phyloP scores from a whole-genome alignment of 169 alveolate species.

The Plasmodium berghei region DNA sequence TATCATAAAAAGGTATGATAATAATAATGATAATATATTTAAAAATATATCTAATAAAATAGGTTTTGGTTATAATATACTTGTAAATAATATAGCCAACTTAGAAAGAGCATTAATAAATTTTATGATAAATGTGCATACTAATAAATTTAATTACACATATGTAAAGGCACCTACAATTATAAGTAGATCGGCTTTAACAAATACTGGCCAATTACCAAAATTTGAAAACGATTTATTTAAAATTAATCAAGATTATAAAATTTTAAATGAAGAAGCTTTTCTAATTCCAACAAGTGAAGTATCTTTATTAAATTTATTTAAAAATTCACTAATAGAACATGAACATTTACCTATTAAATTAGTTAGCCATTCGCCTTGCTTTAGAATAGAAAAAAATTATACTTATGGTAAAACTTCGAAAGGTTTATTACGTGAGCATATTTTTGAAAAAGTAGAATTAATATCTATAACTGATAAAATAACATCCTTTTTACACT shows the following conservation, averaged over 20 bases:
- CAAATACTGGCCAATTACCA: conserved; percentile 84
- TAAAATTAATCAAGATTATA: conserved; percentile 79
- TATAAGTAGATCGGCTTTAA: conserved; percentile 77
- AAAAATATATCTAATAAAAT: conserved; percentile 72
- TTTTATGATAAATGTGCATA: conserved; percentile 82
- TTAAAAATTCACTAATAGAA: conserved; percentile 67
- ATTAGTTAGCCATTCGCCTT: conserved; percentile 81
- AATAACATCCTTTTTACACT: conserved; percentile 52
- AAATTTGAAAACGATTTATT: conserved; percentile 83
- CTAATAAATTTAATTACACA: conserved; percentile 78
- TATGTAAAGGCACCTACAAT: conserved; percentile 82
- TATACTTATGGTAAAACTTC: conserved; percentile 82
- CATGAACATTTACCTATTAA: conserved; percentile 77
- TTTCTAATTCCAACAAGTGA: conserved; percentile 87
- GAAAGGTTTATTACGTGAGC: conserved; percentile 84
- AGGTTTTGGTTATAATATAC: conserved; percentile 70
- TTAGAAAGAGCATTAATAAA: conserved; percentile 82
- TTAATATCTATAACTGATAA: conserved; percentile 78
- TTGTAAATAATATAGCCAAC: conserved; percentile 74
- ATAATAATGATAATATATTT: conserved; percentile 46
- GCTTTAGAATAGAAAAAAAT: conserved; percentile 84
- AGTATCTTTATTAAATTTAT: conserved; percentile 81
- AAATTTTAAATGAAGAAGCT: conserved; percentile 80
- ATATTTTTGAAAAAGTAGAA: conserved; percentile 86
- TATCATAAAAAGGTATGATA: conserved; percentile 62